These are phyloP conservation scores for Escovopsis sp. DNA, from an alignment of 2,329 filamentous ascomycete genomes.

Conservation along the genomic window DNA sequence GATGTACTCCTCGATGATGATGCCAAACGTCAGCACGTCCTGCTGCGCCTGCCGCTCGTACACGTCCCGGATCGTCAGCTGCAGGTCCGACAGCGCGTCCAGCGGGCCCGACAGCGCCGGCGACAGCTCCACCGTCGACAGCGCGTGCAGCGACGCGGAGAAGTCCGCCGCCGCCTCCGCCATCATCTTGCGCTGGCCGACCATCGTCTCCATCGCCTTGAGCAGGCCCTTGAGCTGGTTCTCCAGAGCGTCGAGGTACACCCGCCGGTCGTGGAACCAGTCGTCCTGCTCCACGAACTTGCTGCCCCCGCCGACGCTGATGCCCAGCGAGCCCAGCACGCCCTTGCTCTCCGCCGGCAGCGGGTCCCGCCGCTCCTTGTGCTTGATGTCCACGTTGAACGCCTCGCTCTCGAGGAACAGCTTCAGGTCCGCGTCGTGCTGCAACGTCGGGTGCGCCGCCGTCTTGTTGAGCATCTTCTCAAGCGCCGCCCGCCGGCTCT, in stretches of 20 bases:
- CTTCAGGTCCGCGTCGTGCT: conserved; percentile 88
- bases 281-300: conserved; percentile 99
- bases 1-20: conserved; percentile 97
- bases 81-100: conserved; percentile 82
- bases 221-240: conserved; percentile 79
- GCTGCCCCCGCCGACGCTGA: conserved; percentile 58
- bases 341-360: conserved; percentile 83
- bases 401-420: conserved; percentile 92
- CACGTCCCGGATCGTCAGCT: conserved; percentile 84
- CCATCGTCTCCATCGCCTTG: conserved; percentile 88
- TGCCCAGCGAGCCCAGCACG: conserved; percentile 71
- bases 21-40: conserved; percentile 88
- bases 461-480: conserved; percentile 98
- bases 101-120: conserved; percentile 76
- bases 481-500: conserved; percentile 75
- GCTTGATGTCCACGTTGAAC: conserved; percentile 93
- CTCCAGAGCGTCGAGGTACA: conserved; percentile 89
- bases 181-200: conserved; percentile 81
- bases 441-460: conserved; percentile 73
- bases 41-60: conserved; percentile 96
- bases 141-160: conserved; percentile 77
- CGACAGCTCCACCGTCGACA: conserved; percentile 86
- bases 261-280: conserved; percentile 94
- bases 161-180: conserved; percentile 91
- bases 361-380: conserved; percentile 85